Evolutionary conservation across 306 rosid species (phyloP).

Genomic region (Begonia masoniana): DNA sequence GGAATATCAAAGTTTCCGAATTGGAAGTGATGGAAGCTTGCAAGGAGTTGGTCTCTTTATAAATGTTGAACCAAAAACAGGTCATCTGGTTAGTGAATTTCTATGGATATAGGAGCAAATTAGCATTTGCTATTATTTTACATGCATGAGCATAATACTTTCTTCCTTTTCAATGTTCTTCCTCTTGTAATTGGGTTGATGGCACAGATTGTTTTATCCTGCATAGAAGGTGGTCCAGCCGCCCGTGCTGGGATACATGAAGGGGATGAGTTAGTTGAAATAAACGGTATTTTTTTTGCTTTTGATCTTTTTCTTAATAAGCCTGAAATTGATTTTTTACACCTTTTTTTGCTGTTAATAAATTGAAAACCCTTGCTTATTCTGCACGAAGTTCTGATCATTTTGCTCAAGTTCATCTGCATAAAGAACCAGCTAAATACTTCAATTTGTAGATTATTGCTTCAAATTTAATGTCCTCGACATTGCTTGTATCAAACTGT

Average conservation of each 20-base stretch:
- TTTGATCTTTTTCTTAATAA: neutral
- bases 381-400: neutral
- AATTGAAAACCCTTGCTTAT: conserved; percentile 1
- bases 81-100: conserved; percentile 65
- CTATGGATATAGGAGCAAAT: neutral
- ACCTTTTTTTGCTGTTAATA: neutral
- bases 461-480: no score
- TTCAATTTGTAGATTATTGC: no score
- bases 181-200: conserved; percentile 6
- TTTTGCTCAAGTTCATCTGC: neutral
- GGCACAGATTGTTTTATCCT: conserved; percentile 75
- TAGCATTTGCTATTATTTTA: neutral
- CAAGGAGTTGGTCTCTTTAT: conserved; percentile 95
- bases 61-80: conserved; percentile 69
- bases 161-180: neutral
- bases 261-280: conserved; percentile 92
- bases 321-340: neutral
- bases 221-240: conserved; percentile 83
- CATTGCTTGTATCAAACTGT: no score
- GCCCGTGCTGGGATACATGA: conserved; percentile 88
- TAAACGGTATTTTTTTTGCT: conserved; percentile 41
- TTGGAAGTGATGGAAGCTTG: conserved; percentile 80
- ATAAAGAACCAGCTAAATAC: no score
- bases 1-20: conserved; percentile 89
- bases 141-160: conserved; percentile 1